Conservation (phyloP, 306 rosid genomes). For the Nissolia schottii region DNA sequence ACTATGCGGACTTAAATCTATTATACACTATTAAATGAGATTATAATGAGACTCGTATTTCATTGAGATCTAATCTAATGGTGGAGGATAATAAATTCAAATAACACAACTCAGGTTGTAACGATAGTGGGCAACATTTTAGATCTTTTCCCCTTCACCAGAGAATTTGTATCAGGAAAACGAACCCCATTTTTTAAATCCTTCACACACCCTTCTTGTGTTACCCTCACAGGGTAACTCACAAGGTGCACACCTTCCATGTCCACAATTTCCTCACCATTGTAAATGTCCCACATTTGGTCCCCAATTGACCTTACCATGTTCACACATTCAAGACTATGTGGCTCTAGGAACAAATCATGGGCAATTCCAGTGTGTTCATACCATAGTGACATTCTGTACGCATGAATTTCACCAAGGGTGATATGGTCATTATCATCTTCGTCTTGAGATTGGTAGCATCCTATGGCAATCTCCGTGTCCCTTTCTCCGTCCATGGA, state of each 20-base stretch:
- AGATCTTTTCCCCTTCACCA: conserved; percentile 60
- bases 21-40: too few relatives aligned
- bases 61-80: too few relatives aligned
- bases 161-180: conserved; percentile 70
- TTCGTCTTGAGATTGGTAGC: conserved; percentile 47
- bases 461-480: conserved; percentile 90
- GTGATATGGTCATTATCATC: conserved; percentile 19
- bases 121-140: conserved; percentile 44
- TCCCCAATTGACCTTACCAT: conserved; percentile 53
- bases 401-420: conserved; percentile 46
- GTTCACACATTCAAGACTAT: conserved; percentile 38
- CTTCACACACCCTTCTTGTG: conserved; percentile 51
- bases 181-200: conserved; percentile 33
- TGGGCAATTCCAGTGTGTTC: conserved; percentile 54
- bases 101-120: too few relatives aligned
- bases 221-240: conserved; percentile 55
- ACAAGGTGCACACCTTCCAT: conserved; percentile 82
- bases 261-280: conserved; percentile 50
- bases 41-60: too few relatives aligned
- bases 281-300: conserved; percentile 57
- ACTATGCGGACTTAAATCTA: too few relatives aligned
- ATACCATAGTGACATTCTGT: conserved; percentile 75
- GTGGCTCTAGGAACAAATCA: conserved; percentile 36
- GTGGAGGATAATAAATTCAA: too few relatives aligned
- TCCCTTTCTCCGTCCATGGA: conserved; percentile 94